Conservation (phyloP, 169 alveolate species). For the Plasmodium vinckei region DNA sequence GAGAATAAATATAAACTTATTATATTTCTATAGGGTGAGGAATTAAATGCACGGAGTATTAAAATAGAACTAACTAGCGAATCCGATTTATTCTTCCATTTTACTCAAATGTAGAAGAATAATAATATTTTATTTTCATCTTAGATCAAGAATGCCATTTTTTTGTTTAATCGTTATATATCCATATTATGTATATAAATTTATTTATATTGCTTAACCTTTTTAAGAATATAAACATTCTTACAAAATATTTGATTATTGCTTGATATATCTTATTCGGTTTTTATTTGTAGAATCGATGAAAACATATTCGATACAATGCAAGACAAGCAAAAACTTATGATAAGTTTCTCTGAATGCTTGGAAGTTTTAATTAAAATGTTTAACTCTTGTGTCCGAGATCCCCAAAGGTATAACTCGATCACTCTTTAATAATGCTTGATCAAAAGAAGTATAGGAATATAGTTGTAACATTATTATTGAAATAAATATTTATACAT, state of each 20-base stretch:
- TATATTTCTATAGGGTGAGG: slow-evolving; percentile 87
- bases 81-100: slow-evolving; percentile 95
- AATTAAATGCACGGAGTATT: slow-evolving; percentile 85
- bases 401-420: slow-evolving; percentile 88
- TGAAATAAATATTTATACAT: background rate
- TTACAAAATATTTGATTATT: background rate
- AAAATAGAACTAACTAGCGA: slow-evolving; percentile 93
- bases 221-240: background rate
- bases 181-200: background rate
- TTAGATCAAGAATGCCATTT: background rate
- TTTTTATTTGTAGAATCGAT: slow-evolving; percentile 81
- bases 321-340: slow-evolving; percentile 93
- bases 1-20: too few species aligned
- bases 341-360: slow-evolving; percentile 93
- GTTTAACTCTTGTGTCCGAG: slow-evolving; percentile 95
- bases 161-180: background rate
- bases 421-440: background rate
- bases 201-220: background rate
- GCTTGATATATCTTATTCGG: background rate
- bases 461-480: too few species aligned
- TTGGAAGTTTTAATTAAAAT: slow-evolving; percentile 91
- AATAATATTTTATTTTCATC: background rate
- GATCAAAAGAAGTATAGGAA: too few species aligned
- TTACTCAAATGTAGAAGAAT: slow-evolving; percentile 84
- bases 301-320: slow-evolving; percentile 87